phyloP scores from a whole-genome alignment of 441 rosid genomes.

The Adansonia grandidieri region DNA sequence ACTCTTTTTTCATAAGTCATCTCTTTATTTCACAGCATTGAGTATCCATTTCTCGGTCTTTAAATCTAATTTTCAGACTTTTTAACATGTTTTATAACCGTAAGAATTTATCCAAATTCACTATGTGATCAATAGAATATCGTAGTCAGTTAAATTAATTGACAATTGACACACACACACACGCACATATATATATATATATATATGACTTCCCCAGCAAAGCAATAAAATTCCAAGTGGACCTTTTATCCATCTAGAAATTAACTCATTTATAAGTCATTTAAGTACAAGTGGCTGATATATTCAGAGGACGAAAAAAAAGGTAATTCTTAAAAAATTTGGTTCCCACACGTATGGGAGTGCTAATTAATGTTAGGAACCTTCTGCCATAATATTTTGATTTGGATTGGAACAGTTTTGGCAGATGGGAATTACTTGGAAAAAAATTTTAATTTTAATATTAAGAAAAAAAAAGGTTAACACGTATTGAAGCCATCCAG shows the following conservation, averaged over 20 bases:
- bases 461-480: not conserved
- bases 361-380: constrained; percentile 22
- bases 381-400: constrained; percentile 8
- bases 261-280: not conserved
- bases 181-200: not conserved
- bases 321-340: constrained; percentile 19
- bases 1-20: not conserved
- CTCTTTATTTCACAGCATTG: not conserved
- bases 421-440: constrained; percentile 13
- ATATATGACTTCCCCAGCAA: not conserved
- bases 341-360: constrained; percentile 35
- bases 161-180: no score
- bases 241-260: not conserved
- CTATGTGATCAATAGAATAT: no score
- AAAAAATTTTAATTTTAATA: constrained; percentile 17
- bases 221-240: constrained; percentile 1
- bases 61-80: not conserved
- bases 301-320: not conserved
- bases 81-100: not conserved
- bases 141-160: no score
- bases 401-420: constrained; percentile 2
- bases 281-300: not conserved
- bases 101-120: no score
- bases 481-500: constrained; percentile 22
- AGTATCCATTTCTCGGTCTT: not conserved